Evolutionary conservation across 768 basidiomycete genomes (phyloP), one percentile per base, ranked within the genome.

Genomic region (Termitomyces sp.): DNA sequence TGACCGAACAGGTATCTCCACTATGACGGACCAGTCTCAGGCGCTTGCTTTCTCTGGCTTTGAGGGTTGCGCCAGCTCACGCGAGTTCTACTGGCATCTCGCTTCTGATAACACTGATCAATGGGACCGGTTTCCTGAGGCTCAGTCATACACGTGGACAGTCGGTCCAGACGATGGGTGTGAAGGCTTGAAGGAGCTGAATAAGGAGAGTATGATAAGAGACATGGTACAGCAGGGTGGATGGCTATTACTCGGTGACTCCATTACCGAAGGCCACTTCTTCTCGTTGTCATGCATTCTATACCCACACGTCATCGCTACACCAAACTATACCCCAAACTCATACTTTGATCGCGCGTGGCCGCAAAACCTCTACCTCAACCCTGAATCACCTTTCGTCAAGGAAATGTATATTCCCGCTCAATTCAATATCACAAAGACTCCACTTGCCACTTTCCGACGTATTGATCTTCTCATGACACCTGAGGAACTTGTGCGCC

Each of bases 211-310:
- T 10, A 68, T 88, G 47, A 72, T 88, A 43, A 73, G 69, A 55
- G 78, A 85, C 59, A 68, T 88, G 64, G 84, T 86, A 14, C 79
- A 86, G 63, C 72, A 80, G n/a, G 86, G 86, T 12, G 86, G 86
- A 2, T 88, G 86, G 86, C 70, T 87, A 15, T 62, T 88, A 7
- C 66, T 87, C 7, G 86, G 86, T 30, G 86, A 89, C 63, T 87
- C 85, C 0, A 82, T 87, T 17, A 81, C 83, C 1, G 86, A 89
- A 64, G 83, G 82, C 60, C 85, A 88, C 66, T 88, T 88, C 73
- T 88, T 87, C 67, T 87, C 86, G 5, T 65, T 87, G 0, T 87
- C 85, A 0, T 88, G 86, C 63, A 62, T 79, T 42, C 74, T 88
- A 3, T 82, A 81, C 67, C 85, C 86, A 0, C 84, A 87, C 63